Percentiles rank a stretch among this genome's conserved stretches.
These are phyloP conservation scores for Sphagnum tenellum DNA, from an alignment of 225 moss, liverwort and hornwort species.

Conservation along the genomic window DNA sequence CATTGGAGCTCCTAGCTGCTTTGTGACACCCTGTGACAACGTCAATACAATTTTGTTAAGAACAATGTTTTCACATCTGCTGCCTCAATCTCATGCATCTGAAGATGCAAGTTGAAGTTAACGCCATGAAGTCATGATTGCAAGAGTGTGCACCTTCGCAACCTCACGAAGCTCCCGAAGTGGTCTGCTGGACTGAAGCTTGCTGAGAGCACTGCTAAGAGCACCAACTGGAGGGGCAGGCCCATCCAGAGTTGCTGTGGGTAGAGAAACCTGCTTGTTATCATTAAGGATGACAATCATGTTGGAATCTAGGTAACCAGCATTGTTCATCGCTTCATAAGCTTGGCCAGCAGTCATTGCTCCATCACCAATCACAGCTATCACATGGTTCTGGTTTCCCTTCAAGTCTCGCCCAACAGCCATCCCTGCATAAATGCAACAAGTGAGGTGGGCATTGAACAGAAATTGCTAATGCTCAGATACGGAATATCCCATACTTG, in stretches of 20 bases:
- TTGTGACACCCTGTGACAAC: constrained; percentile 23
- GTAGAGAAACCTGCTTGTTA: constrained; percentile 9
- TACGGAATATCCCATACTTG: neutral
- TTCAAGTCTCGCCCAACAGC: constrained; percentile 9
- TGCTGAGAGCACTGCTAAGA: constrained; percentile 3
- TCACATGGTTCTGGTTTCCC: constrained; percentile 5
- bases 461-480: neutral
- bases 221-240: constrained; percentile 7
- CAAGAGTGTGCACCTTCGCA: neutral
- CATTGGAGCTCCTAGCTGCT: constrained; percentile 25
- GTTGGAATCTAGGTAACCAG: constrained; percentile 9
- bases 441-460: neutral
- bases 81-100: too few relatives aligned
- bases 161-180: constrained; percentile 5
- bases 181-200: constrained; percentile 6
- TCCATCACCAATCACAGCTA: constrained; percentile 8
- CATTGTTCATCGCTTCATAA: constrained; percentile 10
- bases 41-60: neutral
- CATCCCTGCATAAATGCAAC: constrained; percentile 1
- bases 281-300: constrained; percentile 10
- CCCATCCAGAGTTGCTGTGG: constrained; percentile 2
- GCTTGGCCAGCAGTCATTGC: constrained; percentile 6
- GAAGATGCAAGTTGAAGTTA: too few relatives aligned
- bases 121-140: too few relatives aligned
- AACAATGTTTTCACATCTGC: too few relatives aligned